Percentiles rank a stretch among this genome's conserved stretches.
Evolutionary conservation across 129 eudicot genomes (phyloP).

Genomic region (Calendula officinalis): DNA sequence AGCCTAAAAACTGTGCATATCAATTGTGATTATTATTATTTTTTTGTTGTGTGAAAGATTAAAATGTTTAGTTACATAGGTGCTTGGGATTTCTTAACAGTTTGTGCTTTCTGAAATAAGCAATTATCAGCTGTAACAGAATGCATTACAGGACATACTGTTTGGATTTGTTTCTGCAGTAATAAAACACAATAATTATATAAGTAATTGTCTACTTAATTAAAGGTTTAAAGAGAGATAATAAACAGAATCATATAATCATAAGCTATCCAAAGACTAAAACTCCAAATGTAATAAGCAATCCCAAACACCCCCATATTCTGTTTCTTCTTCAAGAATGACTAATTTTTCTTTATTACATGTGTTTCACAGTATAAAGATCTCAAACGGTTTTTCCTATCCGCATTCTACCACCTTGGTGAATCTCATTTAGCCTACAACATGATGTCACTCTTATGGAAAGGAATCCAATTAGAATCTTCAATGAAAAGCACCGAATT

Average conservation of each 20-base stretch:
- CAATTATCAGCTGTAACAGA: no score
- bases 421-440: constrained; percentile 85
- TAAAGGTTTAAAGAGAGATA: no score
- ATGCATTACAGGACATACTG: no score
- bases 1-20: no score
- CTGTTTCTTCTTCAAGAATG: not conserved
- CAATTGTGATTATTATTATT: no score
- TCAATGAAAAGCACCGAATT: constrained; percentile 71
- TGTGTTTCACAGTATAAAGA: constrained; percentile 60
- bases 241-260: no score
- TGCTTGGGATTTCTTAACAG: not conserved
- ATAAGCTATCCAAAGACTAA: no score
- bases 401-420: constrained; percentile 76
- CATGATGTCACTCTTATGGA: constrained; percentile 95
- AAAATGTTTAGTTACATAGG: not conserved
- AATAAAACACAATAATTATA: no score
- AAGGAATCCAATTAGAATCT: constrained; percentile 79
- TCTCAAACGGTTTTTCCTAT: constrained; percentile 72
- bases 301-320: not conserved
- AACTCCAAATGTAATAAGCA: not conserved
- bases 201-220: no score
- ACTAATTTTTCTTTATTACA: not conserved
- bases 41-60: not conserved
- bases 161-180: no score
- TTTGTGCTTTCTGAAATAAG: no score